A percentile compares a stretch with the other conserved stretches of the same genome.
phyloP scores from a whole-genome alignment of 2,329 filamentous ascomycete species.

The Trichoderma cornu-damae region DNA sequence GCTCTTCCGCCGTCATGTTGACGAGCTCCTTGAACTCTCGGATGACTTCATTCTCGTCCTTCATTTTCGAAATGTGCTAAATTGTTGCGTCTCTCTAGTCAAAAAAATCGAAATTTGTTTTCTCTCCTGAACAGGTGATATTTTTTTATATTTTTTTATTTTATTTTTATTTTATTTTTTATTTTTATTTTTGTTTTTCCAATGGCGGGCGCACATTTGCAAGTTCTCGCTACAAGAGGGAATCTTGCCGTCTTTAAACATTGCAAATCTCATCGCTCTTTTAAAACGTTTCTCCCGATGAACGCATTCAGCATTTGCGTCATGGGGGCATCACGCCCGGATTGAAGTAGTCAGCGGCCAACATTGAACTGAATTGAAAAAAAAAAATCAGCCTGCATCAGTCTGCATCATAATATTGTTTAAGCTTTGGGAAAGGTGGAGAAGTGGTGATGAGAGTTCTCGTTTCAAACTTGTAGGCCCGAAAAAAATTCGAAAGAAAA shows the following conservation, averaged over 20 bases:
- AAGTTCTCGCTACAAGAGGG: neutral
- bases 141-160: too few relatives aligned
- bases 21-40: slow-evolving; percentile 62
- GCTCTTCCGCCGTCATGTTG: slow-evolving; percentile 59
- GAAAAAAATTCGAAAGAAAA: neutral
- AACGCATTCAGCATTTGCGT: slow-evolving; percentile 17
- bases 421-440: neutral
- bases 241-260: slow-evolving; percentile 1
- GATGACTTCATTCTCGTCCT: slow-evolving; percentile 29
- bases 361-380: neutral
- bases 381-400: too few relatives aligned
- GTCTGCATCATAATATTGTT: neutral
- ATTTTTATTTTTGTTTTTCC: neutral
- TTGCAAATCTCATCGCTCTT: neutral
- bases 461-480: neutral
- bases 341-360: too few relatives aligned
- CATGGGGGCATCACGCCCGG: slow-evolving; percentile 16
- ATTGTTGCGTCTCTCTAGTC: too few relatives aligned
- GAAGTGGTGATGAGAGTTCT: too few relatives aligned
- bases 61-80: slow-evolving; percentile 18
- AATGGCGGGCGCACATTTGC: too few relatives aligned
- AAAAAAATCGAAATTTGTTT: neutral
- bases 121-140: neutral
- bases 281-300: slow-evolving; percentile 1
- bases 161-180: neutral